These are phyloP conservation scores for Vitellaria paradoxa DNA, from an alignment of 179 eudicot genomes.

Conservation along the genomic window DNA sequence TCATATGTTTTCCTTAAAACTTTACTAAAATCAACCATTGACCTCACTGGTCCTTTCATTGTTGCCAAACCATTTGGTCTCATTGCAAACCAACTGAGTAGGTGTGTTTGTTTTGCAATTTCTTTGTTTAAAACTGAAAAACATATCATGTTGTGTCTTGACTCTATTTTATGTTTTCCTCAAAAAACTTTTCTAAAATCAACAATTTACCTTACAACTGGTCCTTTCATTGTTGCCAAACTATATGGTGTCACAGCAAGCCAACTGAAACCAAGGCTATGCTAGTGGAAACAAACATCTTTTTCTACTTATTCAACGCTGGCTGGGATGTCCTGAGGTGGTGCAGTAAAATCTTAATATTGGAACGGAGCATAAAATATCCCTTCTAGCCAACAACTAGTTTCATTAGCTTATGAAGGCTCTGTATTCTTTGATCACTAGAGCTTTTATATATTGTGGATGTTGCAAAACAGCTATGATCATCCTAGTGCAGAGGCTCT, in stretches of 20 bases:
- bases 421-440: background rate
- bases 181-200: no score
- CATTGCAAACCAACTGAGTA: no score
- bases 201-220: no score
- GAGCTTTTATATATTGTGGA: background rate
- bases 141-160: no score
- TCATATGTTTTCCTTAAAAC: background rate
- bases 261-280: conserved; percentile 1
- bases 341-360: background rate
- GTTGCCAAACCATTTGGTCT: background rate
- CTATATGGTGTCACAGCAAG: no score
- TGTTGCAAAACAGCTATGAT: background rate
- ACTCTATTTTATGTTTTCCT: no score
- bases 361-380: background rate
- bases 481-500: background rate
- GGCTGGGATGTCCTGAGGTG: background rate
- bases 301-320: background rate
- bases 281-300: background rate
- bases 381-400: background rate
- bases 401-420: conserved; percentile 2
- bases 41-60: background rate
- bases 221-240: no score
- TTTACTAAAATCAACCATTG: background rate
- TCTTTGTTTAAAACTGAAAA: no score
- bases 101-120: no score